Evolutionary conservation across 2,329 filamentous ascomycete species (phyloP), one percentile per base, ranked within the genome.

Genomic region (Colletotrichum acutatum): DNA sequence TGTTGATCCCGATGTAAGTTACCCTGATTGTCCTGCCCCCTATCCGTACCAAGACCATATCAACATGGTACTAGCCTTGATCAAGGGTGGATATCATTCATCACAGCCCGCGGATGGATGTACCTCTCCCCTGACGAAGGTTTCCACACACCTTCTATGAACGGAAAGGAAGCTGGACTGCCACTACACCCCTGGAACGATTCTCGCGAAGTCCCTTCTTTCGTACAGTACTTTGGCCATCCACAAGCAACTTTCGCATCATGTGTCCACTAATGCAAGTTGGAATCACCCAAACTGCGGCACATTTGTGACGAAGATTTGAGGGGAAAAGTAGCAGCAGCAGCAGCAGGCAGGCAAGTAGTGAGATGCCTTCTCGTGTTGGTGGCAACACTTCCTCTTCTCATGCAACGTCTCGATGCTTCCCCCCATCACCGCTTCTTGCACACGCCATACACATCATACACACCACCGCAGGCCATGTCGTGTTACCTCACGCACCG

Each of bases 221-320:
- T 70, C 52, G 70, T 72, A 72, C 60, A 72, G 70, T 72, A 72
- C 70, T 65, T 72, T 26, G 32, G 49, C 70, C 66, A 71, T 70
- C 66, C 59, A 69, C 32, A 49, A 60, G 60, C 59, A 70, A 65
- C 14, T 34, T 28, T 28, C 37, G 60, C 54, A 32, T 72, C 66
- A 64, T 54, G 59, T 58, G 54, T 53, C 59, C 66, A 59, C 70
- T 72, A 69, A 72, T 72, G 70, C 70, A 72, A 60, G 66, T 42
- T 65, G 37, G 24, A 32, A 34, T 70, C 70, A 72, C 70, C 66
- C 63, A 34, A 46, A 46, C 32, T 65, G 54, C 54, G 66, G 69
- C 70, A 28, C 22, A 49, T 9, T 52, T 54, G 53, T 59, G 66
- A 64, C 67, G 24, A 60, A 32, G 24, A 6, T 42, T 59, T 49